These are phyloP conservation scores for Guadua angustifolia DNA, from an alignment of 176 grass and related monocot genomes.

Conservation along the genomic window DNA sequence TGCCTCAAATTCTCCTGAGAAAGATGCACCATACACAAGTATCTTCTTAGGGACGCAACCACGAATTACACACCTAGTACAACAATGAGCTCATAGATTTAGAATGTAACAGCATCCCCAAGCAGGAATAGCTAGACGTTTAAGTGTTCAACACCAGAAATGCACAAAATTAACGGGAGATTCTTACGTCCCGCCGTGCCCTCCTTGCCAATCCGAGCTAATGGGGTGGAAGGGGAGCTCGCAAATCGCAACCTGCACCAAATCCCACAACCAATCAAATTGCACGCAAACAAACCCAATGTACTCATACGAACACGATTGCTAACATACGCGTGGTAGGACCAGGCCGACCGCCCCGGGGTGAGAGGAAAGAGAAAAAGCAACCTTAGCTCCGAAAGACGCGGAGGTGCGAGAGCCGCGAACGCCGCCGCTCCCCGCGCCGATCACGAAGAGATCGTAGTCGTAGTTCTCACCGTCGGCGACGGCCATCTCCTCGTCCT, in stretches of 20 bases:
- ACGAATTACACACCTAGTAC: slow-evolving; percentile 84
- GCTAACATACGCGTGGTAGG: not conserved
- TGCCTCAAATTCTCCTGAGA: slow-evolving; percentile 92
- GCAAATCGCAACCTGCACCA: slow-evolving; percentile 78
- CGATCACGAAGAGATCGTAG: slow-evolving; percentile 93
- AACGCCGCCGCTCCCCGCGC: slow-evolving; percentile 90
- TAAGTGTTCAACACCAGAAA: not conserved
- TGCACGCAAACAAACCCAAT: not conserved
- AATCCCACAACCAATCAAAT: not conserved
- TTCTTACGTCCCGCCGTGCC: slow-evolving; percentile 90
- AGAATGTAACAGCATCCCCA: not conserved
- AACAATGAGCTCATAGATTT: slow-evolving; percentile 14
- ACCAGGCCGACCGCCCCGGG: too few species aligned
- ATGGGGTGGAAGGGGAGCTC: slow-evolving; percentile 98
- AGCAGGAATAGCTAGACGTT: not conserved
- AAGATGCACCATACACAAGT: slow-evolving; percentile 79
- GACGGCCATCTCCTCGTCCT: slow-evolving; percentile 54
- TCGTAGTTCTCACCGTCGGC: slow-evolving; percentile 55
- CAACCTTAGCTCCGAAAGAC: slow-evolving; percentile 83
- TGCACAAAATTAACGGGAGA: not conserved
- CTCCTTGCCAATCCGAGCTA: slow-evolving; percentile 80
- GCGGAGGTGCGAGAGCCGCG: slow-evolving; percentile 82
- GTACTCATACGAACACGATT: not conserved
- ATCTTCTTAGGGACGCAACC: slow-evolving; percentile 99
- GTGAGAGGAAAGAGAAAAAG: too few species aligned